These are phyloP conservation scores for Thelonectria rubi DNA, from an alignment of 2,329 filamentous ascomycete species.

Conservation along the genomic window DNA sequence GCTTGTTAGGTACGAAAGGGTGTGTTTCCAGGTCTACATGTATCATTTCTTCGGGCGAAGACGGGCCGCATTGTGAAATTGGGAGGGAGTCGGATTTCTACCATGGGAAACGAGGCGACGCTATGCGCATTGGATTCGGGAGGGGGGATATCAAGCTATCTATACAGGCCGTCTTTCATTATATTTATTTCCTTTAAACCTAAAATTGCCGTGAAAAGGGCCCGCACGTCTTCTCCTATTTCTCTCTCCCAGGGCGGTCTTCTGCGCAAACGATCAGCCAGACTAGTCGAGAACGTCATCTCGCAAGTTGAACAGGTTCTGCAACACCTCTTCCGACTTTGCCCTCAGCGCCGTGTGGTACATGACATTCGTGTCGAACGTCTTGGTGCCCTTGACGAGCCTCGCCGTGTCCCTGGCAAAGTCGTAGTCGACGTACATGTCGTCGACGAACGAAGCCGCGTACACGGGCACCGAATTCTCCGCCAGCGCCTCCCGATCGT, in stretches of 20 bases:
- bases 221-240: not conserved
- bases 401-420: conserved; percentile 77
- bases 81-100: not conserved
- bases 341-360: conserved; percentile 85
- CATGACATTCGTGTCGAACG: conserved; percentile 85
- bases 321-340: conserved; percentile 79
- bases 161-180: conserved; percentile 7
- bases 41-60: no score
- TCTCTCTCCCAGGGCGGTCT: not conserved
- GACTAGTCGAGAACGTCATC: conserved; percentile 71
- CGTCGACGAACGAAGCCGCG: conserved; percentile 82
- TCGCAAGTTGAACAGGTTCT: conserved; percentile 77
- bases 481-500: conserved; percentile 76
- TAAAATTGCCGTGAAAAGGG: conserved; percentile 2
- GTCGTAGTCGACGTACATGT: conserved; percentile 90
- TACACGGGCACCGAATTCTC: conserved; percentile 87
- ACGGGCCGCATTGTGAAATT: not conserved
- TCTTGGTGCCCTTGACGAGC: conserved; percentile 79
- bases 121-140: not conserved
- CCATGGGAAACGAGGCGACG: not conserved
- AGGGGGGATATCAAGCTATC: conserved; percentile 1
- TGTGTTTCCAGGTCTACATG: no score
- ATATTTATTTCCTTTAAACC: conserved; percentile 6
- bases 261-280: not conserved
- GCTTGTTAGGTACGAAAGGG: no score